phyloP scores from a whole-genome alignment of 306 rosid genomes.

The Cicer judaicum region DNA sequence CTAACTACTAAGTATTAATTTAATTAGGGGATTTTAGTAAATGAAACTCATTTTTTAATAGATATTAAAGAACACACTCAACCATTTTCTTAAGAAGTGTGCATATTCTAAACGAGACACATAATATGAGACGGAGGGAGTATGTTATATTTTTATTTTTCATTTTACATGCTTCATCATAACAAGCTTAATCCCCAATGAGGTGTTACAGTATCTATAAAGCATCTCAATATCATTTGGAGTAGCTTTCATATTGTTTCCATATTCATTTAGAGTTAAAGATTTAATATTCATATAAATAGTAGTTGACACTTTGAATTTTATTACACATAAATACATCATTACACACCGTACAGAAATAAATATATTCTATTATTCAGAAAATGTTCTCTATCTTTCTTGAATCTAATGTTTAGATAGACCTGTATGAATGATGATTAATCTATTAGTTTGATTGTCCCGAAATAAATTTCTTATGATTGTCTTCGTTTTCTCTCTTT shows the following conservation, averaged over 20 bases:
- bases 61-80: no score
- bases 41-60: no score
- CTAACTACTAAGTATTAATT: no score
- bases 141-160: neutral
- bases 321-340: neutral
- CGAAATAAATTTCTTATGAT: slow-evolving; percentile 30
- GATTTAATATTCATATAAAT: neutral
- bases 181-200: neutral
- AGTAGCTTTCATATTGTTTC: neutral
- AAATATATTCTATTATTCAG: neutral
- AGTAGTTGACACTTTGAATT: neutral
- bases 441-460: slow-evolving; percentile 11
- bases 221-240: neutral
- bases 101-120: no score
- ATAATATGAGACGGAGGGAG: no score
- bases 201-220: neutral
- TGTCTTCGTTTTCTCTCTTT: slow-evolving; percentile 18
- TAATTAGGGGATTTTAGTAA: no score
- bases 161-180: neutral
- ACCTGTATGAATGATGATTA: neutral
- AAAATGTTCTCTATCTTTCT: neutral
- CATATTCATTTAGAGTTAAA: neutral
- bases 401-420: neutral
- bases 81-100: no score
- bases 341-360: neutral